These are phyloP conservation scores for Ceratocystis harringtonii DNA, from an alignment of 2,329 filamentous ascomycete species.

Conservation along the genomic window DNA sequence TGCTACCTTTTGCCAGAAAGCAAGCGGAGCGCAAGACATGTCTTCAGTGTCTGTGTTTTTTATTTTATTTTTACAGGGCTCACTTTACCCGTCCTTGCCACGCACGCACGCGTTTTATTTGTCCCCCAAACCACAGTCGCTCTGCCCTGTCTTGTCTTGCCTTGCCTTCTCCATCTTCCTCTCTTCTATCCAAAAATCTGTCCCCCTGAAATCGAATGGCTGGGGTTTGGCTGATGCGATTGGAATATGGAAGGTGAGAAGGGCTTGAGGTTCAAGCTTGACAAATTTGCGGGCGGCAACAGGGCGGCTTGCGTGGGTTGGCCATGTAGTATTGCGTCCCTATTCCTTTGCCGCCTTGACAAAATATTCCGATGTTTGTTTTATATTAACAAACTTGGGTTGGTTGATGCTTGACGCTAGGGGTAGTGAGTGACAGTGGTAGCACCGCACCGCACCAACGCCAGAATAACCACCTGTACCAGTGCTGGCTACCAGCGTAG, in stretches of 20 bases:
- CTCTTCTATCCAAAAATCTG: background rate
- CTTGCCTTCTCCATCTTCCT: background rate
- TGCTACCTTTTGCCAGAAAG: background rate
- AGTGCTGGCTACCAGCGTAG: background rate
- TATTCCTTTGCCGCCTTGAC: constrained; percentile 9
- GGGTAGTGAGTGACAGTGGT: background rate
- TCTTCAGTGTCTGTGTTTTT: too few species aligned
- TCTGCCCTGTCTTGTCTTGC: background rate
- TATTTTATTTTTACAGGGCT: background rate
- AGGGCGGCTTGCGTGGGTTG: background rate
- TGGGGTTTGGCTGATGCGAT: background rate
- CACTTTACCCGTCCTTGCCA: too few species aligned
- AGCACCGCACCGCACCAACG: background rate
- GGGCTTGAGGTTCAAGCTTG: background rate
- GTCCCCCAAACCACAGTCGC: background rate
- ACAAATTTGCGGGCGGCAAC: background rate
- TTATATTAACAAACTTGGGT: background rate
- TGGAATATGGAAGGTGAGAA: background rate
- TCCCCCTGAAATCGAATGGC: background rate
- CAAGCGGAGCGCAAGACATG: too few species aligned
- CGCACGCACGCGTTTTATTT: too few species aligned
- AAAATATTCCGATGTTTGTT: constrained; percentile 11
- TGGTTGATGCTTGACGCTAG: background rate
- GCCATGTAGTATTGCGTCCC: constrained; percentile 5
- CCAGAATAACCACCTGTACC: background rate